phyloP scores from a whole-genome alignment of 805 yeast species.

The Cyberlindnera euphorbiiphila region DNA sequence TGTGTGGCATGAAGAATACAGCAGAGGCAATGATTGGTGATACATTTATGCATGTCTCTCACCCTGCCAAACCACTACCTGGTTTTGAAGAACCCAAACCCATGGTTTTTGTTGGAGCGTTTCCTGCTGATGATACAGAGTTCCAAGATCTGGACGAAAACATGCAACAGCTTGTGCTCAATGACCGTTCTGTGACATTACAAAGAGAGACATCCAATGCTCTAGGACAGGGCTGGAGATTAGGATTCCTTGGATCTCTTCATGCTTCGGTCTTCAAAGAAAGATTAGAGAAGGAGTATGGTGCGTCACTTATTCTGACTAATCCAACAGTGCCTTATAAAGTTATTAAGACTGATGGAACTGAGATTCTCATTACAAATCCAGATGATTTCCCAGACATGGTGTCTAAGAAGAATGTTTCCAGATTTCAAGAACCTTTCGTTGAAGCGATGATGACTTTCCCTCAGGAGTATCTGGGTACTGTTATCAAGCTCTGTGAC shows the following conservation, averaged over 20 bases:
- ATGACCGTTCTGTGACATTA: constrained; percentile 87
- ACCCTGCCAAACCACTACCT: constrained; percentile 70
- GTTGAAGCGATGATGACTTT: constrained; percentile 88
- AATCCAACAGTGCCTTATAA: constrained; percentile 96
- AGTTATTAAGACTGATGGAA: constrained; percentile 63
- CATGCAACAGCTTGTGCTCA: constrained; percentile 80
- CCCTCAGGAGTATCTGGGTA: constrained; percentile 85
- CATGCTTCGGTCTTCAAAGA: constrained; percentile 96
- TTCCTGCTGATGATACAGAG: constrained; percentile 92
- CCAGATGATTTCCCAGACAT: constrained; percentile 89
- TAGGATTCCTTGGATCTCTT: constrained; percentile 89
- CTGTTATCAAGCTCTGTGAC: constrained; percentile 83
- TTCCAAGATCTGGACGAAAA: constrained; percentile 87
- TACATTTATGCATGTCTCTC: constrained; percentile 65
- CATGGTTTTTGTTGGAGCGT: constrained; percentile 98
- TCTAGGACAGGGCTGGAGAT: constrained; percentile 95
- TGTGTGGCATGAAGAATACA: constrained; percentile 92
- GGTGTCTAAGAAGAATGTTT: constrained; percentile 35
- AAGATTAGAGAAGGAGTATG: constrained; percentile 88
- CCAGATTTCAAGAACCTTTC: constrained; percentile 75
- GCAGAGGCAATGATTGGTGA: constrained; percentile 89
- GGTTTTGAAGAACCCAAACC: constrained; percentile 97
- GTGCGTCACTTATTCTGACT: constrained; percentile 85
- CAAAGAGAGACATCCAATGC: constrained; percentile 92
- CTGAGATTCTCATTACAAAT: constrained; percentile 66